Evolutionary conservation across 805 yeast species (phyloP), one percentile per base, ranked within the genome.

Genomic region (Candida parachauliodes): DNA sequence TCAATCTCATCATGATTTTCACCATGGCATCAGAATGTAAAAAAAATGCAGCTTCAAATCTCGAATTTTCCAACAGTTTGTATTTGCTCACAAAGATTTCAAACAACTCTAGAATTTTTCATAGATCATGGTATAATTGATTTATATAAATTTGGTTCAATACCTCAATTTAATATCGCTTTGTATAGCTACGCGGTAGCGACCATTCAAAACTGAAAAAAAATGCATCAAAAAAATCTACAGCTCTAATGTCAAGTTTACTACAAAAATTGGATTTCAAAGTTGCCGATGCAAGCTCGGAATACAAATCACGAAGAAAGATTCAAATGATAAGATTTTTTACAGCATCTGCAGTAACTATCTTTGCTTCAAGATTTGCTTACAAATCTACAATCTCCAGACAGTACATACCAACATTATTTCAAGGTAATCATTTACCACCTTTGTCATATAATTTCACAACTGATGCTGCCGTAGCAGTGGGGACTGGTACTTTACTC

Each of bases 381-480:
- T 80, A 80, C 57, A 73, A 84, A 51, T 83, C 93, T 14, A 81
- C 91, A 3, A 66, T 78, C 26, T 64, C 81, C 17, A 71, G 96
- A 49, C 80, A 83, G 59, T 88, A 77, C 59, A 65, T 78, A 5
- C 96, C 96, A 6, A 73, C 72, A 29, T 69, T 80, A 50, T 89
- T 85, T 60, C 88, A 86, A 50, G 87, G 89, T 9, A 88, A 88
- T 59, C 91, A 88, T 51, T 74, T 77, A 40, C 94, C 94, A 2
- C 96, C 96, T 4, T 70, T 79, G n/a, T 52, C 68, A 28, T 83
- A 81, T 52, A 81, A 84, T 21, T 80, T 85, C 54, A 79, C 85
- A 44, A 76, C 78, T 38, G 96, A 88, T 56, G 96, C 96, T 2
- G 76, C 87, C 23, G 78, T 80, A 28, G 96, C 96, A 0, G 87